phyloP scores from a whole-genome alignment of 2,329 filamentous ascomycete genomes.

The Fusarium nematophilum region DNA sequence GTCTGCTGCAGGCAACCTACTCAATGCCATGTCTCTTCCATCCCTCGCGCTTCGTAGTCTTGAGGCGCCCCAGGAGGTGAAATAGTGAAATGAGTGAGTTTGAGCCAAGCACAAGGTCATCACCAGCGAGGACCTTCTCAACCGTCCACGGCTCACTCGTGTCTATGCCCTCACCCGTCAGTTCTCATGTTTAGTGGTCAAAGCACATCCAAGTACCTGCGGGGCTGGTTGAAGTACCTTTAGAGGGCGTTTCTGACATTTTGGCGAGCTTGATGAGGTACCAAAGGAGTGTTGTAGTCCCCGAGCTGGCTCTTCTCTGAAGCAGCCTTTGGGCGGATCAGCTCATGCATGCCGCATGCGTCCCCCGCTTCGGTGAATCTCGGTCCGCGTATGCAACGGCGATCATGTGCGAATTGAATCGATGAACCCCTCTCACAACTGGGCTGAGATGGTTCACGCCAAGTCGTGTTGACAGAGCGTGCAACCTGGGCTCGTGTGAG shows the following conservation, averaged over 20 bases:
- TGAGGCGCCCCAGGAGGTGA: slow-evolving; percentile 90
- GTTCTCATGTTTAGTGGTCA: neutral
- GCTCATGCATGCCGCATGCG: slow-evolving; percentile 3
- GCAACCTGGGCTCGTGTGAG: too few relatives aligned
- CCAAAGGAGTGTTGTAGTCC: neutral
- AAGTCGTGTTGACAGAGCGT: too few relatives aligned
- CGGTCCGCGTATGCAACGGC: slow-evolving; percentile 5
- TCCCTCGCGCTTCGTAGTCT: slow-evolving; percentile 95
- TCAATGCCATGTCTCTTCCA: slow-evolving; percentile 88
- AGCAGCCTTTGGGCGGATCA: neutral
- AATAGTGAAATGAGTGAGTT: slow-evolving; percentile 89
- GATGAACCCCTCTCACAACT: too few relatives aligned
- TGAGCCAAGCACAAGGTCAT: slow-evolving; percentile 66
- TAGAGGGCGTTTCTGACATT: slow-evolving; percentile 12
- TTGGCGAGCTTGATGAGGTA: neutral
- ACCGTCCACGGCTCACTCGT: slow-evolving; percentile 58
- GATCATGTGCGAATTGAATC: neutral
- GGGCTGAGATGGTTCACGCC: too few relatives aligned
- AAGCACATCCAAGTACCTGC: neutral
- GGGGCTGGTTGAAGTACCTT: neutral
- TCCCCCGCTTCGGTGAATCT: slow-evolving; percentile 16
- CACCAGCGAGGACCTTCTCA: slow-evolving; percentile 70
- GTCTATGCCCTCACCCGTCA: slow-evolving; percentile 11
- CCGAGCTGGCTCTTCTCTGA: neutral
- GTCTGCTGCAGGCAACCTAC: slow-evolving; percentile 19